A percentile compares a stretch with the other conserved stretches of the same genome.
Evolutionary conservation across 148 eudicot genomes (phyloP).

Genomic region (Fagopyrum homotropicum): DNA sequence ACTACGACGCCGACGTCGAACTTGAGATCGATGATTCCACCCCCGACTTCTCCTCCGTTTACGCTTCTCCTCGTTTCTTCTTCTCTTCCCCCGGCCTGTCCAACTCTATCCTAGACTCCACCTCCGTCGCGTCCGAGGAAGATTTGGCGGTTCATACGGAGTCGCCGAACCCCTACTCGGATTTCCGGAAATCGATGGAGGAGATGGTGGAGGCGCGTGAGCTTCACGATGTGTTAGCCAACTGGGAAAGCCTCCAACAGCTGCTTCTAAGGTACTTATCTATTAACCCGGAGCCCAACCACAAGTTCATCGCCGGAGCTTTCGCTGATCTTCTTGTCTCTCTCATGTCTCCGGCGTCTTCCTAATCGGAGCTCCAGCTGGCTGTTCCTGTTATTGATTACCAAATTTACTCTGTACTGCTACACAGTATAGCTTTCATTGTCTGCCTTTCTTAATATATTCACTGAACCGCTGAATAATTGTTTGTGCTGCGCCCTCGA

Average conservation of each 20-base stretch:
- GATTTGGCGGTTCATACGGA: constrained; percentile 50
- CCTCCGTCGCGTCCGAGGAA: constrained; percentile 23
- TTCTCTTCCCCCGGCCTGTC: constrained; percentile 88
- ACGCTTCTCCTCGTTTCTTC: constrained; percentile 77
- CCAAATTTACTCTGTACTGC: background rate
- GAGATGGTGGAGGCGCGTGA: constrained; percentile 95
- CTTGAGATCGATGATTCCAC: constrained; percentile 14
- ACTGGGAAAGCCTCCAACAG: constrained; percentile 74
- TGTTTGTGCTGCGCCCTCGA: too few relatives aligned
- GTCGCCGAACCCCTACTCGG: constrained; percentile 84
- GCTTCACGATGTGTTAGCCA: constrained; percentile 28
- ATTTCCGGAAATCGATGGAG: constrained; percentile 86
- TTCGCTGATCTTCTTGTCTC: constrained; percentile 79
- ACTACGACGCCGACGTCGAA: constrained; percentile 17
- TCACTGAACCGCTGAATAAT: background rate
- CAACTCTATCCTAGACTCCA: constrained; percentile 65
- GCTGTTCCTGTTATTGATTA: background rate
- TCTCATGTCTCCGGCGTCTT: constrained; percentile 31
- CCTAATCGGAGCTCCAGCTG: background rate
- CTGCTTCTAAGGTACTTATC: constrained; percentile 59
- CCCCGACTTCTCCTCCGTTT: constrained; percentile 56
- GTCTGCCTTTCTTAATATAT: background rate
- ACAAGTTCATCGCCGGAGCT: constrained; percentile 77
- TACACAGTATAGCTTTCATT: background rate
- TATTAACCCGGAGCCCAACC: constrained; percentile 70